These are phyloP conservation scores for Nematodospora valgi DNA, from an alignment of 805 yeast genomes.

Conservation along the genomic window DNA sequence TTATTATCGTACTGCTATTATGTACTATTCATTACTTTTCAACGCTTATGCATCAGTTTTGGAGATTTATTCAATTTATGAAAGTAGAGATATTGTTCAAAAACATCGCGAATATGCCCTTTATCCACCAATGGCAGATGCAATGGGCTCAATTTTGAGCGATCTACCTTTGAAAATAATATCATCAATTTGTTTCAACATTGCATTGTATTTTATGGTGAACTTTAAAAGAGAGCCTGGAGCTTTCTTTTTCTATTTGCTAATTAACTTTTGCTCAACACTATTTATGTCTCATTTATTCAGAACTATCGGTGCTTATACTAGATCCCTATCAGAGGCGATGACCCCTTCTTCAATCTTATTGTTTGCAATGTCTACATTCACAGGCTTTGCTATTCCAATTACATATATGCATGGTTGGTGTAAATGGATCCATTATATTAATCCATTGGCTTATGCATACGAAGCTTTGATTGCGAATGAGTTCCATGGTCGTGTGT, in stretches of 20 bases:
- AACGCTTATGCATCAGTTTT: slow-evolving; percentile 59
- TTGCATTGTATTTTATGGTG: slow-evolving; percentile 51
- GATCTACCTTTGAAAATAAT: slow-evolving; percentile 52
- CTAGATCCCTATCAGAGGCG: slow-evolving; percentile 47
- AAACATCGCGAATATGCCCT: slow-evolving; percentile 56
- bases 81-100: slow-evolving; percentile 55
- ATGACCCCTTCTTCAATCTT: slow-evolving; percentile 57
- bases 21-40: slow-evolving; percentile 65
- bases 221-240: slow-evolving; percentile 52
- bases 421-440: slow-evolving; percentile 63
- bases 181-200: slow-evolving; percentile 45
- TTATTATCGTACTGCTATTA: slow-evolving; percentile 56
- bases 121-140: slow-evolving; percentile 63
- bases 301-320: slow-evolving; percentile 50
- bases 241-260: slow-evolving; percentile 48
- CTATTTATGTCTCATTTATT: slow-evolving; percentile 55
- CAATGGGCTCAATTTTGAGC: slow-evolving; percentile 57
- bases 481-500: slow-evolving; percentile 49
- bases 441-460: slow-evolving; percentile 56
- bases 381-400: slow-evolving; percentile 59
- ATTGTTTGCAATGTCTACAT: slow-evolving; percentile 46
- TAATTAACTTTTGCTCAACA: slow-evolving; percentile 42
- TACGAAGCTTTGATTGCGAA: slow-evolving; percentile 58
- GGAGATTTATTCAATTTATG: slow-evolving; percentile 52
- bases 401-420: slow-evolving; percentile 56